phyloP scores from a whole-genome alignment of 2,329 filamentous ascomycete species.

The Coniochaeta sp. region DNA sequence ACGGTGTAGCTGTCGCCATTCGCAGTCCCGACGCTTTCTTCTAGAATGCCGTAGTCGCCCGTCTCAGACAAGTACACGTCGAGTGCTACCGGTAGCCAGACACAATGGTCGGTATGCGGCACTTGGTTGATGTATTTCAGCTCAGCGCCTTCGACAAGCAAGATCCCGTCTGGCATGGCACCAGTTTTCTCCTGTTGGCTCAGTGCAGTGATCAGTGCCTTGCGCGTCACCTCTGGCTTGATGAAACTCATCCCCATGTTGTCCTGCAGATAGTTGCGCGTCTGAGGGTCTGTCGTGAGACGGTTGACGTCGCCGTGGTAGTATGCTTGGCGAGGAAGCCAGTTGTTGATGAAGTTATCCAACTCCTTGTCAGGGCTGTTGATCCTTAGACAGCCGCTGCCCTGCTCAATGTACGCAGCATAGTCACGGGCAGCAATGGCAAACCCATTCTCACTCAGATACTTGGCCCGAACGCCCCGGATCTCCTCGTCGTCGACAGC shows the following conservation, averaged over 20 bases:
- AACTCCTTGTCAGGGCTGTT: conserved; percentile 45
- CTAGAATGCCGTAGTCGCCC: conserved; percentile 40
- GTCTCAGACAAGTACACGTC: conserved; percentile 49
- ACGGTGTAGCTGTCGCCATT: conserved; percentile 40
- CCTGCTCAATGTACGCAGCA: conserved; percentile 39
- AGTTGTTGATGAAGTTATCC: conserved; percentile 52
- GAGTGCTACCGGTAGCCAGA: conserved; percentile 47
- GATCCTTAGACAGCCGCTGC: conserved; percentile 42
- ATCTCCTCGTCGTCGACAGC: conserved; percentile 45
- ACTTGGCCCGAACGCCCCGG: conserved; percentile 32
- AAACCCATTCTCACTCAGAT: conserved; percentile 41
- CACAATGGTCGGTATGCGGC: conserved; percentile 52
- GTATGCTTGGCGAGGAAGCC: conserved; percentile 49
- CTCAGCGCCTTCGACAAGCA: conserved; percentile 44
- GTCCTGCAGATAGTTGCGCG: conserved; percentile 51
- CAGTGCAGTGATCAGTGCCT: conserved; percentile 39
- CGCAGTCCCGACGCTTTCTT: conserved; percentile 31
- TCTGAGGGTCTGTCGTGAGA: conserved; percentile 50
- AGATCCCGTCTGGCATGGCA: conserved; percentile 51
- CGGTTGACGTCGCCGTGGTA: conserved; percentile 54
- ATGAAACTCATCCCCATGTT: conserved; percentile 55
- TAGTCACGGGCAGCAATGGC: conserved; percentile 36
- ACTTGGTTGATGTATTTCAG: conserved; percentile 55
- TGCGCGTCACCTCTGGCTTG: conserved; percentile 38
- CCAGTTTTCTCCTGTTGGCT: conserved; percentile 45